A percentile compares a stretch with the other conserved stretches of the same genome.
Conservation (phyloP, 352 stramenopile species). For the Phytophthora hybrid region DNA sequence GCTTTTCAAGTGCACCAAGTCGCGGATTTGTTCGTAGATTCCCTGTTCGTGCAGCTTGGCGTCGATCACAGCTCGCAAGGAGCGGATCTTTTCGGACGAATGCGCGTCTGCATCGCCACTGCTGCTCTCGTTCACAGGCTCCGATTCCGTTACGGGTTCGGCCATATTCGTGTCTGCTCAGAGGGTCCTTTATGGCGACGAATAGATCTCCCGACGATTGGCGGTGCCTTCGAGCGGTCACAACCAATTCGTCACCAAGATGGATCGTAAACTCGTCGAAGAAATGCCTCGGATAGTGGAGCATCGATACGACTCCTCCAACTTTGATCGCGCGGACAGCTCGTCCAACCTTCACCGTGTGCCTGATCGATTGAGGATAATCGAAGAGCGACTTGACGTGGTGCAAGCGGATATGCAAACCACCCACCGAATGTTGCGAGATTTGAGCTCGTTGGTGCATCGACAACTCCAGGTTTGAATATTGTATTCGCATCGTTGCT, state of each 20-base stretch:
- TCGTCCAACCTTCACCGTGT: neutral
- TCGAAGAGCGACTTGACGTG: constrained; percentile 56
- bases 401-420: constrained; percentile 51
- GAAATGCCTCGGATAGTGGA: constrained; percentile 26
- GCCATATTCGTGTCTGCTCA: constrained; percentile 19
- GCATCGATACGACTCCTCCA: constrained; percentile 9
- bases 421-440: constrained; percentile 62
- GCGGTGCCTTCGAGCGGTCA: neutral
- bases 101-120: constrained; percentile 3
- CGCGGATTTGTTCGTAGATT: constrained; percentile 80
- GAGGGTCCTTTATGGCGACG: neutral
- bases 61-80: constrained; percentile 72
- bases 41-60: constrained; percentile 77
- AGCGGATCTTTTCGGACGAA: constrained; percentile 49
- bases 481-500: neutral
- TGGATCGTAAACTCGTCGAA: constrained; percentile 14
- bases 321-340: neutral
- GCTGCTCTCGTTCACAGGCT: constrained; percentile 8
- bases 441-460: constrained; percentile 54
- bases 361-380: constrained; percentile 9
- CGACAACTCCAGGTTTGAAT: constrained; percentile 51
- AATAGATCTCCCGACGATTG: constrained; percentile 32
- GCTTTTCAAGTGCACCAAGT: constrained; percentile 57
- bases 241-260: constrained; percentile 1
- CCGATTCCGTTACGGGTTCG: constrained; percentile 20